Conservation (phyloP, 2,329 filamentous ascomycete species). For the Seiridium cupressi region DNA sequence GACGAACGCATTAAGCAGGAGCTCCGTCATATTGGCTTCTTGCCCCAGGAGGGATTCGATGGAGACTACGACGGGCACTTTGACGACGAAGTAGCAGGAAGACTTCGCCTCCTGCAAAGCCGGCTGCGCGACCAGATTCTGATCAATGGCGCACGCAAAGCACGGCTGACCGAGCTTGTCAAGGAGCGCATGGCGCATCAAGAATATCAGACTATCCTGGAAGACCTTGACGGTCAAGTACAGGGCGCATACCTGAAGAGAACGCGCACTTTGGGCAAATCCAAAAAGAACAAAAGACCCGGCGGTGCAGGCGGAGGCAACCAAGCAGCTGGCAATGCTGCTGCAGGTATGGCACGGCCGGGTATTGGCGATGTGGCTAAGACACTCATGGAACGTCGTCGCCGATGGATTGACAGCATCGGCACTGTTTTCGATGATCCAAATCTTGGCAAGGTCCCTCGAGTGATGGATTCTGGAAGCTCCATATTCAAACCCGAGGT, state of each 20-base stretch:
- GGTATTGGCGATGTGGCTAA: constrained; percentile 89
- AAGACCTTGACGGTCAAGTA: constrained; percentile 93
- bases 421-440: constrained; percentile 88
- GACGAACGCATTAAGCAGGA: constrained; percentile 92
- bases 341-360: constrained; percentile 64
- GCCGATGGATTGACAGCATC: constrained; percentile 88
- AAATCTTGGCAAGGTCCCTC: constrained; percentile 69
- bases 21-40: constrained; percentile 83
- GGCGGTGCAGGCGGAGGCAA: constrained; percentile 74
- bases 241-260: constrained; percentile 95
- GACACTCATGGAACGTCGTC: constrained; percentile 86
- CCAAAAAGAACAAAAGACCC: constrained; percentile 81
- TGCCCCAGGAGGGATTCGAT: constrained; percentile 62
- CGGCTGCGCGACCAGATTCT: constrained; percentile 81
- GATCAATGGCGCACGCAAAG: constrained; percentile 86
- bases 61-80: constrained; percentile 86
- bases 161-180: constrained; percentile 80
- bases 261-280: constrained; percentile 90
- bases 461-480: constrained; percentile 59
- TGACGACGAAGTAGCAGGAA: constrained; percentile 91
- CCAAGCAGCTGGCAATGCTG: constrained; percentile 57
- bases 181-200: constrained; percentile 94
- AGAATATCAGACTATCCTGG: constrained; percentile 94
- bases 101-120: constrained; percentile 79
- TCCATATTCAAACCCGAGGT: constrained; percentile 71